These are phyloP conservation scores for Stagonosporopsis vannaccii DNA, from an alignment of 2,329 filamentous ascomycete species.

Conservation along the genomic window DNA sequence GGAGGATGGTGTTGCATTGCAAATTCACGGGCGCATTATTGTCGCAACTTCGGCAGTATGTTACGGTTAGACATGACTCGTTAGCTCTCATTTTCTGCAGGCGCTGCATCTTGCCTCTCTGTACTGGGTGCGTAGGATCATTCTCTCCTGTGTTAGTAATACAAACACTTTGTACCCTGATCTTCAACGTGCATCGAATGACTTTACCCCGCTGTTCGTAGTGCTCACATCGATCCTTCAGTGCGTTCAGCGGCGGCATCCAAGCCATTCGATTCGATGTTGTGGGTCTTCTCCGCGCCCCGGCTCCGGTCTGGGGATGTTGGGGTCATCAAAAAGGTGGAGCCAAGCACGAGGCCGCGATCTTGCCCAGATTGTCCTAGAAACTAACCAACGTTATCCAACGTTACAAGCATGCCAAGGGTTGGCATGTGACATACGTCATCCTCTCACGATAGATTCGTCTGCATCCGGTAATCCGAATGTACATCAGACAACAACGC, in stretches of 20 bases:
- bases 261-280: conserved; percentile 4
- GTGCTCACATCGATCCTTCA: conserved; percentile 6
- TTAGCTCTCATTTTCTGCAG: conserved; percentile 2
- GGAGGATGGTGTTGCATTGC: conserved; percentile 12
- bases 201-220: neutral
- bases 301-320: conserved; percentile 14
- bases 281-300: conserved; percentile 12
- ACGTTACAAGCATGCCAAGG: conserved; percentile 12
- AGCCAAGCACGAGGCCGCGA: conserved; percentile 7
- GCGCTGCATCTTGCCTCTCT: neutral
- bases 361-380: neutral
- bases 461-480: conserved; percentile 4
- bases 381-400: neutral
- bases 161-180: neutral
- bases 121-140: neutral
- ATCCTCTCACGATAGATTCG: conserved; percentile 7
- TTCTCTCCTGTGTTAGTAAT: conserved; percentile 4
- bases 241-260: conserved; percentile 14
- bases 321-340: conserved; percentile 14
- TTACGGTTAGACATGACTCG: conserved; percentile 13
- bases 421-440: conserved; percentile 20
- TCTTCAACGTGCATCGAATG: neutral
- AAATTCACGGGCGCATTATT: conserved; percentile 1
- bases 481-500: conserved; percentile 9
- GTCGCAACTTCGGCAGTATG: conserved; percentile 11